Evolutionary conservation across 2,329 filamentous ascomycete species (phyloP), one percentile per base, ranked within the genome.

Genomic region (Trichoderma endophyticum): DNA sequence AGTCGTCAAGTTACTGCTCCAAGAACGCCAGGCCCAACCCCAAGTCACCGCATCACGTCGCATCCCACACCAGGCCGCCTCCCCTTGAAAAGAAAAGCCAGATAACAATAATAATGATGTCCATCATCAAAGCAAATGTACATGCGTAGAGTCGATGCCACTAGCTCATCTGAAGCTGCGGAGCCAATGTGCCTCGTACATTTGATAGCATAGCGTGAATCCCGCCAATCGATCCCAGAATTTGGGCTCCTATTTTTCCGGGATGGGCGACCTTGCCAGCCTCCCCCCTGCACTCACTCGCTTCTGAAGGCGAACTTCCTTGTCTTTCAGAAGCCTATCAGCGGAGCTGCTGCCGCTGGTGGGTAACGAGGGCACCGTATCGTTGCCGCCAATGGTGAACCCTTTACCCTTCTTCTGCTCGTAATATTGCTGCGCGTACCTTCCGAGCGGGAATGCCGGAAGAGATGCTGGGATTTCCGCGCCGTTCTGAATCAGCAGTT

Each of bases 401-500:
- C 75, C 75, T 74, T 87, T 83, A 70, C 86, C 83, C 72, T 87
- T 84, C 80, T 91, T 97, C 82, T 94, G 90, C 75, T 97, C 94
- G 62, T 98, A 85, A 77, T 98, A 99, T 39, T 92, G 82, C 78
- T 93, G 91, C 3, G 96, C 95, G 61, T 91, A 91, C 11, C 89
- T 86, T 73, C 93, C 94, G 12, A 99, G 87, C 1, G 94, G 94
- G 75, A 98, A 95, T 0, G 93, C 92, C 0, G 95, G 93, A 73
- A 92, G 86, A 2, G 89, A 84, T 1, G 85, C 79, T 0, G 96
- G 95, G 39, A 98, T 92, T 74, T 97, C 92, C 4, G 95, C 95
- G 18, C 96, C 96, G 78, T 99, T 98, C 77, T 98, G 97, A 15
- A 97, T 86, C 15, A 99, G 87, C 72, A 99, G 84, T 81, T 99